Evolutionary conservation across 1,139 yeast species (phyloP).

Genomic region (Debaryomyces fabryi): DNA sequence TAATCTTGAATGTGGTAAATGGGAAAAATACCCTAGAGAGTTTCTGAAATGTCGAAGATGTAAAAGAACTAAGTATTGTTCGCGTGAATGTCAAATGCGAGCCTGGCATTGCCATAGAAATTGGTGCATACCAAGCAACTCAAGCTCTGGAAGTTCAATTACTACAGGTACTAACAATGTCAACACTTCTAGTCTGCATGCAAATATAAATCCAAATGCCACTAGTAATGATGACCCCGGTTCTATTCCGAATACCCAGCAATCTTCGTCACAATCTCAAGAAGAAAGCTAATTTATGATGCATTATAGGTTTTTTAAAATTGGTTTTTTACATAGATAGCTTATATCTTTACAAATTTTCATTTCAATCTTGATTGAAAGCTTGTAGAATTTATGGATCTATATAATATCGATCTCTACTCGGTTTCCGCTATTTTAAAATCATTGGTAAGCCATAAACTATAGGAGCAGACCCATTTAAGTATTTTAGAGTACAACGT

Average conservation of each 20-base stretch:
- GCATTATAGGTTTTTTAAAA: not conserved
- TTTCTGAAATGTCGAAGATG: conserved; percentile 95
- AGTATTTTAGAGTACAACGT: conserved; percentile 19
- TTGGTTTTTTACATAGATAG: not conserved
- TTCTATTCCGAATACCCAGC: conserved; percentile 4
- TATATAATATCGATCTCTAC: not conserved
- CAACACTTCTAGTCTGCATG: not conserved
- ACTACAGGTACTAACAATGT: not conserved
- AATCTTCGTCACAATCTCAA: conserved; percentile 6
- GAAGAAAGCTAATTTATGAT: conserved; percentile 3
- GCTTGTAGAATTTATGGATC: not conserved
- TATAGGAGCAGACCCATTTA: conserved; percentile 39
- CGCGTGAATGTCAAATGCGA: conserved; percentile 84
- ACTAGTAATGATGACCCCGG: not conserved
- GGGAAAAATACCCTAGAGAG: conserved; percentile 90
- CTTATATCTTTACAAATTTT: not conserved
- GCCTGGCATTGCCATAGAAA: conserved; percentile 94
- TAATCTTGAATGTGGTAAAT: conserved; percentile 87
- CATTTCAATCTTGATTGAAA: not conserved
- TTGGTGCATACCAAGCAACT: conserved; percentile 76
- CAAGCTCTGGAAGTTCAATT: conserved; percentile 17
- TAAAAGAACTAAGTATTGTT: conserved; percentile 92
- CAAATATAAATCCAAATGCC: not conserved
- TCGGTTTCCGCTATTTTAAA: not conserved
- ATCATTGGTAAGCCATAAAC: conserved; percentile 30